Base-by-base conservation (phyloP, 768 basidiomycete species). In the Lentinula guzmanii region DNA sequence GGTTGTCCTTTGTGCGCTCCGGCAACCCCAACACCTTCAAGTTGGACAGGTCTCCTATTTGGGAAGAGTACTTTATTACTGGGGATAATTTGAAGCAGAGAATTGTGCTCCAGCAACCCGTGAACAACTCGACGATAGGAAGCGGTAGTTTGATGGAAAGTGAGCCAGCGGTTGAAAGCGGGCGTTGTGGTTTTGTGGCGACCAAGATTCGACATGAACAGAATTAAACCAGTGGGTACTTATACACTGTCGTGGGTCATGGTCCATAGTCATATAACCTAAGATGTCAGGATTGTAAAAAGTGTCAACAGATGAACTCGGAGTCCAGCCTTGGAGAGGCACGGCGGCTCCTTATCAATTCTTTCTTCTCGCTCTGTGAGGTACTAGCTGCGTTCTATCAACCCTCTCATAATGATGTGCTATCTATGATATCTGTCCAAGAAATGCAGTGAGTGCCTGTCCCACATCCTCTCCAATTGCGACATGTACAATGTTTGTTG, bases 1-100 rank as follows among this genome's bases (percentile, higher is more conserved):
- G 85, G 84, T 70, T 87, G 5, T 87, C 84, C 2, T 86, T 87
- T 63, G 84, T 86, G 21, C 82, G 84, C 45, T 68, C 79, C 1
- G 77, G 77, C 1, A 70, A 86, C 66, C 85, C 84, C 0, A 87
- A 85, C 69, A 78, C 78, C 5, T 74, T 76, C 72, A 85, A 82
- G 67, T 76, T 86, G 1, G 64, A 74, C 0, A 72, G 77, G 37
- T 83, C 85, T 1, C 85, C 84, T 0, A 64, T 57, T 16, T 86
- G 87, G 85, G 63, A 76, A 35, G 63, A 51, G 42, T 85, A 79
- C 63, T 72, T 65, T 1, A 54, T 65, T 1, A 24, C 10, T 1
- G 64, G 57, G n/a, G 16, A 33, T 15, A 24, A 41, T 16, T 15
- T 15, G 31, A 73, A 71, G 64, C 58, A 66, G n/a, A 70, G 82